A percentile compares a stretch with the other conserved stretches of the same genome.
phyloP scores from a whole-genome alignment of 2,329 filamentous ascomycete species.

The Catunica adiposa region DNA sequence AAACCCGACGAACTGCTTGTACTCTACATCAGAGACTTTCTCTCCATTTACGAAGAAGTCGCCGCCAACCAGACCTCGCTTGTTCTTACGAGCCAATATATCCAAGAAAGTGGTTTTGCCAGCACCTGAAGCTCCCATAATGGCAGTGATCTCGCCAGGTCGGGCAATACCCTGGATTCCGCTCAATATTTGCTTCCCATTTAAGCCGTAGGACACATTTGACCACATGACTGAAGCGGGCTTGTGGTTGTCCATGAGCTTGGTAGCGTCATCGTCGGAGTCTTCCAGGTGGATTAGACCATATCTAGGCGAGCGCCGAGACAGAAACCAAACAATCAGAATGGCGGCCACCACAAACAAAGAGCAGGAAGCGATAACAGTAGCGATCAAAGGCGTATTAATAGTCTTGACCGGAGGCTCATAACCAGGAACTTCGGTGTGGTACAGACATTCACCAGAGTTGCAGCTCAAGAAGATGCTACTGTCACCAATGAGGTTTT shows the following conservation, averaged over 20 bases:
- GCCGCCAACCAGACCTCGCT: constrained; percentile 61
- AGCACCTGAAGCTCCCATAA: constrained; percentile 95
- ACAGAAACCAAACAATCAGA: constrained; percentile 71
- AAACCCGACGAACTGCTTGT: constrained; percentile 84
- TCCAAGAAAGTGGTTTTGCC: constrained; percentile 96
- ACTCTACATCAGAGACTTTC: constrained; percentile 68
- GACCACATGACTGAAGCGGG: constrained; percentile 79
- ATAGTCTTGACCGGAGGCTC: constrained; percentile 78
- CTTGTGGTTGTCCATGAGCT: constrained; percentile 81
- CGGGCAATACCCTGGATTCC: constrained; percentile 74
- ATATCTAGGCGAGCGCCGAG: constrained; percentile 52
- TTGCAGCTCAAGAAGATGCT: constrained; percentile 73
- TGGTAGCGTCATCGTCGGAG: constrained; percentile 71
- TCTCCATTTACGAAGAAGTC: constrained; percentile 90
- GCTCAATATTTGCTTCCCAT: constrained; percentile 70
- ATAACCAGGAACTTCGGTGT: constrained; percentile 86
- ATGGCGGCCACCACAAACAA: constrained; percentile 83
- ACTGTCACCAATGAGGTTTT: constrained; percentile 73
- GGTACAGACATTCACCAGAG: constrained; percentile 82
- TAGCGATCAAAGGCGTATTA: constrained; percentile 90
- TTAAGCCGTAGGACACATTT: constrained; percentile 71
- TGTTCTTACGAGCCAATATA: constrained; percentile 92
- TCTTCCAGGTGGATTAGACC: constrained; percentile 73
- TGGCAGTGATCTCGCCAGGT: constrained; percentile 87
- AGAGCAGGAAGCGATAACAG: constrained; percentile 71